Base-by-base conservation (phyloP, 148 eudicot species). In the Chenopodium formosanum region DNA sequence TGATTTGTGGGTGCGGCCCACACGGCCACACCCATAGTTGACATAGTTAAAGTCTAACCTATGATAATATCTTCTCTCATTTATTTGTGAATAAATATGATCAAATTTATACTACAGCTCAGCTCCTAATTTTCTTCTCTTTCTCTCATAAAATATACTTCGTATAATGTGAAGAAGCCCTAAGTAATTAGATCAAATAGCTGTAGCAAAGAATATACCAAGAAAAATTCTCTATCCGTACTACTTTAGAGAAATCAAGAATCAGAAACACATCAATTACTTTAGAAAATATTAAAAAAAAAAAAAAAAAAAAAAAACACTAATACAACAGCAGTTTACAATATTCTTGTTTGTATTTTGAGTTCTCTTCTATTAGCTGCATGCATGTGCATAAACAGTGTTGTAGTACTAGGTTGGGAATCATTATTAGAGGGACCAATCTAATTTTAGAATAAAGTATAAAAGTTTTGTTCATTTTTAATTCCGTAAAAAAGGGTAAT, bases 341-440 rank as follows among this genome's bases (percentile, higher is more conserved):
- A 56, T 10, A 56, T 14, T 56, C 62, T 60, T 10, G 6, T 16
- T 62, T 22, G 16, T 46, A 32, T 29, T 46, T 65, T 3, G 34
- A 67, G 32, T 27, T 79, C 3, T 2, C 37, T 11, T 7, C 25
- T 17, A 56, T 22, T 4, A 4, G 7, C 50, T 53, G 25, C 13
- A 25, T 73, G 47, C 67, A 44, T 73, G 46, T 60, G 82, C 60
- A 44, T 60, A 58, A 53, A 68, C 72, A 80, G 53, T 73, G 71
- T 20, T 68, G 70, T 63, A 63, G 72, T 62, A 60, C 72, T 78
- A 62, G 73, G 73, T 78, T 22, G 44, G 74, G 85, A 73, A 73
- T 82, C 80, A 78, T 74, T 48, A 78, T 64, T 48, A 47, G 52
- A 65, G 76, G 85, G 85, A 78, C 85, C 85, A 83, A 73, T 17